Evolutionary conservation across 2,329 filamentous ascomycete genomes (phyloP), one percentile per base, ranked within the genome.

Genomic region (Cytospora piceicola): DNA sequence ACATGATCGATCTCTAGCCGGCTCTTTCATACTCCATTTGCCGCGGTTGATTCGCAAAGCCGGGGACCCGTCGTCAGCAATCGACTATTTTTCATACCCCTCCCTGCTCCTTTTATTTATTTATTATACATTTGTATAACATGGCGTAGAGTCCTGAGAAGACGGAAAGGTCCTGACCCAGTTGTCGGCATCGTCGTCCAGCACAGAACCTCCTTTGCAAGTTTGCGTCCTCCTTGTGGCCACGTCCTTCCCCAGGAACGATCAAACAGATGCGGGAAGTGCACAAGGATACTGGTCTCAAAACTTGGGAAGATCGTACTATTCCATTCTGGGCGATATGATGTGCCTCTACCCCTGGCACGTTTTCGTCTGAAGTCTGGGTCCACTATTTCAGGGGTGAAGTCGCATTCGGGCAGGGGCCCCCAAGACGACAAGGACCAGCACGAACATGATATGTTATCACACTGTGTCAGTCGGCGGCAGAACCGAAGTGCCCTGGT

Each of bases 311-410:
- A 68, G 66, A 66, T 62, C 53, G 63, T 34, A 54, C 63, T 65
- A 65, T 58, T 22, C 63, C 29, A 2, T 15, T 36, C 29, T 39
- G 3, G 46, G 36, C 2, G 4, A 6, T 51, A 56, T 61, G 63
- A 65, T 66, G 63, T 61, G 30, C 56, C 32, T 39, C 52, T 36
- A 4, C 54, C 65, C 62, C 57, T 58, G 65, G 59, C 49, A 65
- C 53, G 54, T 61, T 67, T 58, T 67, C 63, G 65, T 67, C 65
- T 62, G 54, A 67, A 61, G 65, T 58, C 54, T 64, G 58, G 61
- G 11, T 27, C 65, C 65, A 61, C 42, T 29, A 17, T 61, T 58
- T 53, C 62, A 62, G 55, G 65, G 65, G 65, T 42, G 36, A 65
- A 3, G 65, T 62, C 30, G 62, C 52, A 56, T 46, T 22, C 17